Conservation (phyloP, 2,329 filamentous ascomycete species). For the Penicillium decumbens region DNA sequence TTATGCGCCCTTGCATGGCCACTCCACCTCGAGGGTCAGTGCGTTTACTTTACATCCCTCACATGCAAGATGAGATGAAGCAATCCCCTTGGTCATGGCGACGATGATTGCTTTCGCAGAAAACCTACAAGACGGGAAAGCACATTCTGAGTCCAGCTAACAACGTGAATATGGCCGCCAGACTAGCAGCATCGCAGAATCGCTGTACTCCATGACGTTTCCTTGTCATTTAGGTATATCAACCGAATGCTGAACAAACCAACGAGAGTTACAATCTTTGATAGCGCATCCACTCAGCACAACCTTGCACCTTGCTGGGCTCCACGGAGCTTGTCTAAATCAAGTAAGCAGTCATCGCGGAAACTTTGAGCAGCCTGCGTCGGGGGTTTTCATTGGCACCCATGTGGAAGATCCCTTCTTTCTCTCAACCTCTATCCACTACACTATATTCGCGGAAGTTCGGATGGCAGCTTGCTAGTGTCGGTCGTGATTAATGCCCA, state of each 20-base stretch:
- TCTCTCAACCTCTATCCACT: constrained; percentile 2
- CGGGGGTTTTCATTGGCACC: constrained; percentile 6
- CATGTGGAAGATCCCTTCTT: constrained; percentile 17
- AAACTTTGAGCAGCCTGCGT: not conserved
- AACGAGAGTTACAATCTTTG: not conserved
- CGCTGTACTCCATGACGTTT: not conserved
- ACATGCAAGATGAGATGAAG: constrained; percentile 4
- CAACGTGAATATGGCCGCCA: not conserved
- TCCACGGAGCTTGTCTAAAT: constrained; percentile 4
- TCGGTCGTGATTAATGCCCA: constrained; percentile 7
- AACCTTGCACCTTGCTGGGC: constrained; percentile 5
- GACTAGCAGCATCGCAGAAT: not conserved
- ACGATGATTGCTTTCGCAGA: not conserved
- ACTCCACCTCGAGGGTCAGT: constrained; percentile 3
- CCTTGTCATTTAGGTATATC: not conserved
- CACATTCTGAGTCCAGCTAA: not conserved
- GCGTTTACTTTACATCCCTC: constrained; percentile 8
- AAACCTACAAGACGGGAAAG: not conserved
- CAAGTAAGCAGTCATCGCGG: not conserved
- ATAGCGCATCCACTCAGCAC: not conserved
- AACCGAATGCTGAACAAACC: not conserved
- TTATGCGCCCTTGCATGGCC: constrained; percentile 7
- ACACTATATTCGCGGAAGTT: constrained; percentile 1
- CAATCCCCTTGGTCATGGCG: not conserved
- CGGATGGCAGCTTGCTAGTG: constrained; percentile 5